Base-by-base conservation (phyloP, 306 rosid species). In the Neltuma alba region DNA sequence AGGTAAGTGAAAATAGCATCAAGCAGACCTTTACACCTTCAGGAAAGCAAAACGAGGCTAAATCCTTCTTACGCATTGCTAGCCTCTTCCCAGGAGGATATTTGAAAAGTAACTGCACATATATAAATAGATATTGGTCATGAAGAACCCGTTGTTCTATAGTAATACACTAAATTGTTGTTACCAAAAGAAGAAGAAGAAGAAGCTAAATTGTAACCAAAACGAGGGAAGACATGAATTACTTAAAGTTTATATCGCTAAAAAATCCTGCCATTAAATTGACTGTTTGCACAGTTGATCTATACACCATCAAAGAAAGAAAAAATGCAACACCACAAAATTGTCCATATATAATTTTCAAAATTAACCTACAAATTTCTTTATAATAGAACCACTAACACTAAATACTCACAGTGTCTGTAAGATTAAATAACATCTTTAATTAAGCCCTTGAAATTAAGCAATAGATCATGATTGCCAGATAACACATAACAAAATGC, bases 11-110 rank as follows among this genome's bases (percentile, higher is more conserved):
- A 64, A 72, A 70, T 38, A 70, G 76, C 72, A 73, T 79, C 78
- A 82, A 84, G 76, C 79, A 80, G 83, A 95, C 99, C 99, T 91
- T 90, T 83, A 92, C 92, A 44, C 98, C 94, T 72, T 77, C 88
- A 38, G 99, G 99, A 81, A 92, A 95, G 87, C 98, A 95, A 82
- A 95, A 95, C 76, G 94, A 86, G 66, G 92, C 86, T 82, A 95
- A 83, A 69, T 95, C 99, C 81, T 88, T 88, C 88, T 72, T 64
- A 42, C 92, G 96, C 87, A 91, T 77, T 30, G 90, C 79, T 55
- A 92, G 72, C 91, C 80, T 89, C 89, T 85, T 91, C 47, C 92
- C 85, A 45, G 96, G 97, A 76, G 99, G 99, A 82, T 92, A 95
- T 78, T 90, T 91, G 83, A 95, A 92, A 85, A 95, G 90, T 64